Percentiles rank a stretch among this genome's conserved stretches.
Evolutionary conservation across 306 rosid species (phyloP).

Genomic region (Lathyrus aphaca): DNA sequence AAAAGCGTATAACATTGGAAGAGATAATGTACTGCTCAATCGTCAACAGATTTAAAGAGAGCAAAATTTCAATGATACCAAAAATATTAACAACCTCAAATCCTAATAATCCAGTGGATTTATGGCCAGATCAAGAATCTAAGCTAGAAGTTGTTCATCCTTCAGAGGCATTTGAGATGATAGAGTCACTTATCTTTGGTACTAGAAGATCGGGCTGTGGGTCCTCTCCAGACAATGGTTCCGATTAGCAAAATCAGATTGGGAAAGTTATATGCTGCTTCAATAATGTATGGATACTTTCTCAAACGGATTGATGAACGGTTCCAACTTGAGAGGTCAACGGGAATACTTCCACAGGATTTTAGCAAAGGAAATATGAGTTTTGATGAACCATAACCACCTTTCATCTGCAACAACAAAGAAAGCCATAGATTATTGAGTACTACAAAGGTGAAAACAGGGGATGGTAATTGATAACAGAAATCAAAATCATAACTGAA

Average conservation of each 20-base stretch:
- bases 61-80: too few relatives aligned
- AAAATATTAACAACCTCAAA: too few relatives aligned
- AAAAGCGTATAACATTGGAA: too few relatives aligned
- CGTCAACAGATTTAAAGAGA: too few relatives aligned
- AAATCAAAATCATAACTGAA: too few relatives aligned
- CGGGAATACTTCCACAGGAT: conserved; percentile 80
- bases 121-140: conserved; percentile 90
- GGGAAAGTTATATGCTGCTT: conserved; percentile 96
- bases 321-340: too few relatives aligned
- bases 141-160: conserved; percentile 88
- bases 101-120: conserved; percentile 76
- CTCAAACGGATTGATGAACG: conserved; percentile 92
- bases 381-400: conserved; percentile 56
- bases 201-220: conserved; percentile 70
- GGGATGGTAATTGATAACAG: too few relatives aligned
- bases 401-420: too few relatives aligned
- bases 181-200: conserved; percentile 81
- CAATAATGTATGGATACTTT: conserved; percentile 95
- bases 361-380: conserved; percentile 50
- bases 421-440: too few relatives aligned
- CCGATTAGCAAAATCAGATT: conserved; percentile 89
- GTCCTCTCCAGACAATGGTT: conserved; percentile 72
- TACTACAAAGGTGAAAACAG: too few relatives aligned
- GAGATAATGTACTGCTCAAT: too few relatives aligned
- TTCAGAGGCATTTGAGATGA: conserved; percentile 88